Evolutionary conservation across 257 asterid species (phyloP), one percentile per base, ranked within the genome.

Genomic region (Jasminum sambac): DNA sequence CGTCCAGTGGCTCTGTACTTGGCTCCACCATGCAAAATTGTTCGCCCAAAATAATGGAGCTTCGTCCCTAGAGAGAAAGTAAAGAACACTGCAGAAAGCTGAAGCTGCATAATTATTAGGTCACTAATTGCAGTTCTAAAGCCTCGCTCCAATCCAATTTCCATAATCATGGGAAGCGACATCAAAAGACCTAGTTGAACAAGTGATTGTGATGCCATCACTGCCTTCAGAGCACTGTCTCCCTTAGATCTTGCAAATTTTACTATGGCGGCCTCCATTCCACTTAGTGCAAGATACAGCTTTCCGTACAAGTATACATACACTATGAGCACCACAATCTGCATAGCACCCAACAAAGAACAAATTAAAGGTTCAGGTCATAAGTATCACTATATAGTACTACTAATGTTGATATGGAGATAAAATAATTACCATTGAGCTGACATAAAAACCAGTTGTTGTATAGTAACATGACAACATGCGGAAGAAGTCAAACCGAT

Each of bases 1-100:
- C 90, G 88, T 9, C 90, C 90, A 66, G 90, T 85, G 30, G 90
- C 90, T 65, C 90, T 79, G 75, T 85, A 85, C 63, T 85, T 85
- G 9, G 90, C 90, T 21, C 90, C 90, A 67, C 90, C 90, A 52
- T 85, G 90, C 65, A 85, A 77, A 69, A 85, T 75, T 52, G 90
- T 85, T 66, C 90, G 86, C 12, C 90, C 90, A 77, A 85, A 85
- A 76, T 83, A 85, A 73, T 85, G 90, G 66, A 79, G 83, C 73
- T 83, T 83, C 30, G 90, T 85, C 70, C 90, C 90, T 57, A 85
- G 86, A 64, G 90, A 83, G 73, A 85, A 85, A 14, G 88, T 85
- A 67, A 85, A 85, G 84, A 85, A 85, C 39, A 85, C 83, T 13
- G 88, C 70, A 40, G 90, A 83, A 12, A 85, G 82, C 77, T 85